Percentiles rank a stretch among this genome's conserved stretches.
Conservation (phyloP, 1,139 yeast species). For the Wickerhamiella infanticola region DNA sequence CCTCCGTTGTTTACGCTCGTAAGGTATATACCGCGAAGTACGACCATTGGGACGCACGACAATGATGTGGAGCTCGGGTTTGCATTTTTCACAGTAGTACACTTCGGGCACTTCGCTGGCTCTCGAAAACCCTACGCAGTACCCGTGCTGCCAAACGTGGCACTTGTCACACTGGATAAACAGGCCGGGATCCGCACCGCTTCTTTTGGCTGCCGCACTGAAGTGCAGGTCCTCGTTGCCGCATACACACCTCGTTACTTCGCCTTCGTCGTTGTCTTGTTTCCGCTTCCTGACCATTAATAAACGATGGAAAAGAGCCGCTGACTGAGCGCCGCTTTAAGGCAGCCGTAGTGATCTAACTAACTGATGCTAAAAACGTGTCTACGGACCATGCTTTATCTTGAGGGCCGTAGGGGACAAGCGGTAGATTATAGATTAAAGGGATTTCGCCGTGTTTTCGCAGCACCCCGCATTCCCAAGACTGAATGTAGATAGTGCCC, state of each 20-base stretch:
- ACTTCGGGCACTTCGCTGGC: slow-evolving; percentile 75
- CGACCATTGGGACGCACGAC: slow-evolving; percentile 33
- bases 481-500: slow-evolving; percentile 18
- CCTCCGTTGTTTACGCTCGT: slow-evolving; percentile 8
- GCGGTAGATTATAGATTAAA: background rate
- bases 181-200: slow-evolving; percentile 58
- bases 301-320: too few species aligned
- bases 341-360: background rate
- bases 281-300: slow-evolving; percentile 7
- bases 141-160: slow-evolving; percentile 96
- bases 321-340: too few species aligned
- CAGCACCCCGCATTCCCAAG: slow-evolving; percentile 24
- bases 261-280: slow-evolving; percentile 36
- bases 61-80: slow-evolving; percentile 61
- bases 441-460: slow-evolving; percentile 6
- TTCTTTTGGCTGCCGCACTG: slow-evolving; percentile 28
- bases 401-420: background rate
- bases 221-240: slow-evolving; percentile 54
- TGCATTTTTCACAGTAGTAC: slow-evolving; percentile 85
- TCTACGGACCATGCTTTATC: background rate
- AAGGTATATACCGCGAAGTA: slow-evolving; percentile 30
- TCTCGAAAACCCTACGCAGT: slow-evolving; percentile 68
- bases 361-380: background rate
- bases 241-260: slow-evolving; percentile 81
- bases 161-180: slow-evolving; percentile 86